These are phyloP conservation scores for Trichoderma orchidacearum DNA, from an alignment of 495 filamentous ascomycete species.

Conservation along the genomic window DNA sequence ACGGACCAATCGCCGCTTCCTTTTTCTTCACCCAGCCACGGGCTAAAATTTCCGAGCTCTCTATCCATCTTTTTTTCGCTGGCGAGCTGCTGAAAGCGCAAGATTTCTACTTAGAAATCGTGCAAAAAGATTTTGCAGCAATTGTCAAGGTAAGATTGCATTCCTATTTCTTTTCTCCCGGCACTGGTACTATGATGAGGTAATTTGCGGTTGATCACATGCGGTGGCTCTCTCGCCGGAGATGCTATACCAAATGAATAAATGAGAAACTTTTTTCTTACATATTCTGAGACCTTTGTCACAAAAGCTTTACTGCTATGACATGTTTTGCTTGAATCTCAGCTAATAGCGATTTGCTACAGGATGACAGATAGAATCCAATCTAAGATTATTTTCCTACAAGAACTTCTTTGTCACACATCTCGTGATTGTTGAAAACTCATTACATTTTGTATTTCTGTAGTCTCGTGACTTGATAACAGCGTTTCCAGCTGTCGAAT, in stretches of 20 bases:
- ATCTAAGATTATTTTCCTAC: no score
- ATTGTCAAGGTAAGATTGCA: constrained; percentile 6
- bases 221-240: constrained; percentile 77
- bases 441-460: no score
- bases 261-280: constrained; percentile 91
- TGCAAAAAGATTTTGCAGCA: neutral
- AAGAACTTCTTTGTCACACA: constrained; percentile 45
- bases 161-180: constrained; percentile 4
- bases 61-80: neutral
- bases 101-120: neutral
- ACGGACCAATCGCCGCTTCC: neutral
- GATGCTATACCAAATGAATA: constrained; percentile 55
- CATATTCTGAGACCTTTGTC: constrained; percentile 69
- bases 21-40: neutral
- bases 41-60: neutral
- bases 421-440: neutral
- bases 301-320: constrained; percentile 44
- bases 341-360: neutral
- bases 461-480: no score
- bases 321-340: constrained; percentile 24
- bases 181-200: constrained; percentile 52
- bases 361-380: neutral
- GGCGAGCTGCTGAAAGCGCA: neutral
- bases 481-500: no score
- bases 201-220: constrained; percentile 97